Conservation (phyloP, 139 green algal genomes). For the Raphidocelis subcapitata region DNA sequence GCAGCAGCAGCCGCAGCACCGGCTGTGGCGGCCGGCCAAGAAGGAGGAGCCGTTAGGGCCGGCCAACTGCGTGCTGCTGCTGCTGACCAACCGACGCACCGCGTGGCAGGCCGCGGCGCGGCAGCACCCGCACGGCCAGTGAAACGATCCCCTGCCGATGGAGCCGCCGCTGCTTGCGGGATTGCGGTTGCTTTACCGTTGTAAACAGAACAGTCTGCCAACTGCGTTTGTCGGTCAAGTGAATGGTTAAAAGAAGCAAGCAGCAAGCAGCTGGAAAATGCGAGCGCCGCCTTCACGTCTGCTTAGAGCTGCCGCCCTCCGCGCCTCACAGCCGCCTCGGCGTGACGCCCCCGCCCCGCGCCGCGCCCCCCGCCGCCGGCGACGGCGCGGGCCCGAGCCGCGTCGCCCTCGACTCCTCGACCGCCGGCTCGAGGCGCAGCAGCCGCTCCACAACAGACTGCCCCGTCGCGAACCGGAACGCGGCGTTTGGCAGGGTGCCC, state of each 20-base stretch:
- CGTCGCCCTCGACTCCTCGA: conserved; percentile 5
- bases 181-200: too few relatives aligned
- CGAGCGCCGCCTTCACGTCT: background rate
- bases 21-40: background rate
- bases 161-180: background rate
- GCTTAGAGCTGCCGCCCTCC: too few relatives aligned
- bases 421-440: conserved; percentile 2
- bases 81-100: background rate
- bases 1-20: background rate
- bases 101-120: background rate
- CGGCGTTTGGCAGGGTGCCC: background rate
- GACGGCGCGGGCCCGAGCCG: background rate
- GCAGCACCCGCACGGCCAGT: background rate
- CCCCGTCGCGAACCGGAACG: conserved; percentile 7
- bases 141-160: background rate
- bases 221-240: background rate
- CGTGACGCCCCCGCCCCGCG: background rate
- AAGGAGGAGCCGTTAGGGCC: background rate
- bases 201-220: background rate
- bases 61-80: background rate
- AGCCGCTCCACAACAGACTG: conserved; percentile 22
- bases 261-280: background rate
- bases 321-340: background rate
- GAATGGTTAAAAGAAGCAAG: background rate
- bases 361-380: background rate